Conservation (phyloP, 176 grass and related monocot species). For the Aegilops longissima region DNA sequence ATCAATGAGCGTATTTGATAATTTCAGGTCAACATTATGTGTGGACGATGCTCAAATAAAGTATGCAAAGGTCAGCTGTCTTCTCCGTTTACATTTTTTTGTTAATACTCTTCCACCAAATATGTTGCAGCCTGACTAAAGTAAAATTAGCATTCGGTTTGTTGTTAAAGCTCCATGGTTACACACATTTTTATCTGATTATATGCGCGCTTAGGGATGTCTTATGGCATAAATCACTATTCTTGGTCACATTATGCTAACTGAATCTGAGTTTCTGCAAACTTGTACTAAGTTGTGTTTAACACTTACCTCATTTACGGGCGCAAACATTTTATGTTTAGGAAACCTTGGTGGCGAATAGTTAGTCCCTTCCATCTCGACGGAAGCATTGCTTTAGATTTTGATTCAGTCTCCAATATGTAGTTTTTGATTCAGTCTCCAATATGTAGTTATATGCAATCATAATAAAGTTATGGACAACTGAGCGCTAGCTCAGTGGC, state of each 20-base stretch:
- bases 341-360: neutral
- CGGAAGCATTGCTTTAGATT: neutral
- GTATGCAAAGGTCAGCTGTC: slow-evolving; percentile 63
- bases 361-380: neutral
- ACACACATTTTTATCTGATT: neutral
- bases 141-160: neutral
- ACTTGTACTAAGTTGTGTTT: neutral
- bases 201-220: neutral
- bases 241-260: neutral
- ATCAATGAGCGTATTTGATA: slow-evolving; percentile 27
- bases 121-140: neutral
- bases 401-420: too few species aligned
- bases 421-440: neutral
- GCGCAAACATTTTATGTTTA: neutral
- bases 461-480: neutral
- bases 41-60: slow-evolving; percentile 72
- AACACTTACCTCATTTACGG: neutral
- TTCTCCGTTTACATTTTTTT: slow-evolving; percentile 7
- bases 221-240: slow-evolving; percentile 1
- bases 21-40: slow-evolving; percentile 90
- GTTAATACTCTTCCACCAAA: neutral
- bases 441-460: neutral
- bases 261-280: neutral
- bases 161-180: slow-evolving; percentile 3
- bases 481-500: neutral